Evolutionary conservation across 108 stramenopile genomes (phyloP).

Genomic region (Cylindrotheca fusiformis): DNA sequence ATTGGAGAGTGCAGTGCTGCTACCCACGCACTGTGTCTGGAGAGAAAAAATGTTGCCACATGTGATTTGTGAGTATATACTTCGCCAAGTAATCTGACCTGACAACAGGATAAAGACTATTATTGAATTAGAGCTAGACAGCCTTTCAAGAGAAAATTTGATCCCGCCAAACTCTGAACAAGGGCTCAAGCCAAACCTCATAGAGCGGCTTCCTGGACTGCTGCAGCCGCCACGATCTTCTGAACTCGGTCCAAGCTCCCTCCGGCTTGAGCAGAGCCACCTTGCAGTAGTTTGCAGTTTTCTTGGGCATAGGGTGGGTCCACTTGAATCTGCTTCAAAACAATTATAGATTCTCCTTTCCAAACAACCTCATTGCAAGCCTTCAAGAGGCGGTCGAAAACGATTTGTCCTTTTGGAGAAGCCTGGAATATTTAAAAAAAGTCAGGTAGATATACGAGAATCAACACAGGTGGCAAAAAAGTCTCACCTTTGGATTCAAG

Average conservation of each 20-base stretch:
- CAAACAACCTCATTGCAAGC: conserved; percentile 73
- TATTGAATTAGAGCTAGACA: no score
- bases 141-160: no score
- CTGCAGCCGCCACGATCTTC: conserved; percentile 67
- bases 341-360: conserved; percentile 65
- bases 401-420: conserved; percentile 66
- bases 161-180: no score
- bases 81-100: no score
- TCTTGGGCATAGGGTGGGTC: conserved; percentile 76
- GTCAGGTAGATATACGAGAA: neutral
- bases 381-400: conserved; percentile 80
- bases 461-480: neutral
- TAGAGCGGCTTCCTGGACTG: neutral
- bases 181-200: no score
- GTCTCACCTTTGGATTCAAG: conserved; percentile 76
- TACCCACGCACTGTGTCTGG: no score
- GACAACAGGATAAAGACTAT: no score
- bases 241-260: conserved; percentile 79
- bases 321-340: conserved; percentile 62
- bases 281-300: conserved; percentile 58
- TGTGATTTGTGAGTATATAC: no score
- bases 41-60: no score
- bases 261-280: conserved; percentile 35
- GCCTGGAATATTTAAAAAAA: conserved; percentile 36
- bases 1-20: no score